Base-by-base conservation (phyloP, 2,329 filamentous ascomycete species). In the Colletotrichum sojae region DNA sequence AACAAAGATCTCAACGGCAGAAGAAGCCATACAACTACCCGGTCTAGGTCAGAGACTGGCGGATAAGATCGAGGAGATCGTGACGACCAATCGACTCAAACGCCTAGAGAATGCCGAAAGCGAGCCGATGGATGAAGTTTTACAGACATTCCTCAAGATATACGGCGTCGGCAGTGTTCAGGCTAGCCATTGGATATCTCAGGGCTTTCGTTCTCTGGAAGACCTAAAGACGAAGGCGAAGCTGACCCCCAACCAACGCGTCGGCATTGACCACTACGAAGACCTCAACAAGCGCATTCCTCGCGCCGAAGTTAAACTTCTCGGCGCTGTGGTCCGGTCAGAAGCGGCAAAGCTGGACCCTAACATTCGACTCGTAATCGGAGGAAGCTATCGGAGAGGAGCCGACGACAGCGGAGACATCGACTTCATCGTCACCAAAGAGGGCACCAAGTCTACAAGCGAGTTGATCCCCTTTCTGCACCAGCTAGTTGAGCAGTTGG, bases 41-140 rank as follows among this genome's bases (percentile, higher is more conserved):
- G 87, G 86, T 67, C 90, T 98, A 43, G 95, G 95, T 8, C 75
- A 84, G 12, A 87, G 93, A 1, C 82, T 98, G 1, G 94, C 94
- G 0, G 84, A 88, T 27, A 97, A 97, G 78, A 96, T 98, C 71
- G 93, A 96, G 74, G 95, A 98, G 76, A 97, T 98, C 51, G 93
- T 90, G 2, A 84, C 85, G 46, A 97, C 94, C 0, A 88, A 94
- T 74, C 84, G 85, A 27, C 86, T 98, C 1, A 87, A 87, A 49
- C 87, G 91, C 45, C 85, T 98, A 0, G 92, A 97, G 40, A 89
- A 91, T 73, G 89, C 92, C 0, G 86, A 88, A 63, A 80, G 85
- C 3, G 92, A 97, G 54, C 88, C 91, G 0, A 83, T 85, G n/a
- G 89, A 94, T 71, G 80, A 85, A 16, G 80, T 89, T 0, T 81